A percentile compares a stretch with the other conserved stretches of the same genome.
These are phyloP conservation scores for Cornus controversa DNA, from an alignment of 148 eudicot genomes.

Conservation along the genomic window DNA sequence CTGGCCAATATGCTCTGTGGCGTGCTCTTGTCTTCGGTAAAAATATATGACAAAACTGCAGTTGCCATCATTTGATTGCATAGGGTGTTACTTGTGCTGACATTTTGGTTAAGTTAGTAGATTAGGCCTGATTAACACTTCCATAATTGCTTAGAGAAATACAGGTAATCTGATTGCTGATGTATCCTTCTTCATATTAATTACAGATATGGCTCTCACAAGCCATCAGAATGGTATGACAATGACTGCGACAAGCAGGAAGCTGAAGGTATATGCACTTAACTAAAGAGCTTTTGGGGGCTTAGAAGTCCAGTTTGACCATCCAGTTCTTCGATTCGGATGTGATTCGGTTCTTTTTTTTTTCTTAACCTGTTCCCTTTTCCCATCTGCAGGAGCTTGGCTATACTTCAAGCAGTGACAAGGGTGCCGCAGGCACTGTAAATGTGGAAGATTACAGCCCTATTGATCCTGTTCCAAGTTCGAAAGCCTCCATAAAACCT, in stretches of 20 bases:
- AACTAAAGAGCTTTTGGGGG: not conserved
- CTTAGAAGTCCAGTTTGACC: not conserved
- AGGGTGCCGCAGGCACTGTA: not conserved
- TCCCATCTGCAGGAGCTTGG: constrained; percentile 4
- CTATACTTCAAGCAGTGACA: constrained; percentile 2
- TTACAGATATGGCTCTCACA: not conserved
- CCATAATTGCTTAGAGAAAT: not conserved
- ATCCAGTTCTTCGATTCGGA: not conserved
- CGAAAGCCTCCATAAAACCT: constrained; percentile 44
- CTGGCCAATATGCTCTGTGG: too few relatives aligned
- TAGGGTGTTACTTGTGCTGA: not conserved
- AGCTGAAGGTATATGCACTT: constrained; percentile 15
- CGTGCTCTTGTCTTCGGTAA: too few relatives aligned
- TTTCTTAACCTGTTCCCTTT: not conserved
- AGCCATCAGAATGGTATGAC: not conserved
- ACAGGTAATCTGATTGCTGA: not conserved
- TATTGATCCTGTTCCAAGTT: constrained; percentile 45
- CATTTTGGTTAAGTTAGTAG: not conserved
- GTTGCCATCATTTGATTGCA: too few relatives aligned
- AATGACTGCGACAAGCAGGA: constrained; percentile 7
- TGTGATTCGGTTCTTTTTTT: not conserved
- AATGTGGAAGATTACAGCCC: constrained; percentile 18
- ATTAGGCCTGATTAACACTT: not conserved
- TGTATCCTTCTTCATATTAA: not conserved
- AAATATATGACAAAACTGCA: too few relatives aligned